Evolutionary conservation across 2,329 filamentous ascomycete species (phyloP), one percentile per base, ranked within the genome.

Genomic region (Ophiostoma novo-ulmi): DNA sequence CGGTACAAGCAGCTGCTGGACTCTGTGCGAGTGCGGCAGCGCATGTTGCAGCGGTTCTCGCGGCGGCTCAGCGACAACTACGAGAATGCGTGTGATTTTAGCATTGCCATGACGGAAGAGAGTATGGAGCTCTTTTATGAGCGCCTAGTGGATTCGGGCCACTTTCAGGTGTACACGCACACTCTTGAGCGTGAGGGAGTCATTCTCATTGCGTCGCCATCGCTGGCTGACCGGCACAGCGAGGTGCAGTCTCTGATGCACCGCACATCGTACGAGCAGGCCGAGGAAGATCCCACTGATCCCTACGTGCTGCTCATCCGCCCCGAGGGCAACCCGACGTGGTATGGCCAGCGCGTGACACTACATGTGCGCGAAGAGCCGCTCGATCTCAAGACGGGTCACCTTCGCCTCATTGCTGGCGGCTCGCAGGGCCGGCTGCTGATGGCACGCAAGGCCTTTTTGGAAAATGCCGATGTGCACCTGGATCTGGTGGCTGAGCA

Each of bases 1-100:
- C 88, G 95, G 65, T 99, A 98, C 83, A 98, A 97, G 81, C 91
- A 93, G 73, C 93, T 94, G 73, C 83, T 99, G 2, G 95, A 99
- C 79, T 98, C 95, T 0, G 96, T 98, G 31, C 93, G 95, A 76
- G 94, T 98, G 71, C 89, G 95, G 31, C 95, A 99, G 80, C 88
- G 95, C 79, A 98, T 98, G 87, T 85, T 99, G 73, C 97, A 98
- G 78, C 92, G 95, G 72, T 98, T 98, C 80, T 95, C 92, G 22
- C 88, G 93, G 74, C 92, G 97, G 78, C 81, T 99, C 70, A 94
- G 91, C 75, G 92, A 97, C 77, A 89, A 94, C 71, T 99, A 99
- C 77, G 95, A 99, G 79, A 98, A 99, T 77, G 92, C 92, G 5
- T 97, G 93, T 11, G 95, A 99, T 79, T 97, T 95, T 80, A 97